Percentiles rank a stretch among this genome's conserved stretches.
Evolutionary conservation across 805 yeast genomes (phyloP).

Genomic region (Cyberlindnera euphorbiiphila): DNA sequence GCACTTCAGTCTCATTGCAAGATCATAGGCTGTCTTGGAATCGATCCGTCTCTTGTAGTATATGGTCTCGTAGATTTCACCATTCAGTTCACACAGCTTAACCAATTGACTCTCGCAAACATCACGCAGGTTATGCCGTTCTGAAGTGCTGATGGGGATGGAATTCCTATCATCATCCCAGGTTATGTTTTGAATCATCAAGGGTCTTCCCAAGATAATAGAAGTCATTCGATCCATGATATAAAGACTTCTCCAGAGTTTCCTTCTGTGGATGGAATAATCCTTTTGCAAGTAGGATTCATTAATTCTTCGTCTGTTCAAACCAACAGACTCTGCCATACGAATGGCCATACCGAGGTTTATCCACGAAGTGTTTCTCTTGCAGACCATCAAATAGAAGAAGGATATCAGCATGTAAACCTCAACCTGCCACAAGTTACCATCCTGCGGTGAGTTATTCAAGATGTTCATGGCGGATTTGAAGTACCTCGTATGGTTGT

Average conservation of each 20-base stretch:
- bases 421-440: constrained; percentile 38
- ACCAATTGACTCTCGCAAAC: constrained; percentile 30
- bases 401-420: constrained; percentile 35
- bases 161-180: constrained; percentile 33
- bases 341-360: constrained; percentile 38
- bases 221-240: constrained; percentile 33
- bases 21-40: constrained; percentile 20
- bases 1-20: constrained; percentile 23
- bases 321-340: constrained; percentile 38
- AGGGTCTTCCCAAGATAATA: constrained; percentile 34
- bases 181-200: constrained; percentile 33
- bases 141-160: constrained; percentile 22
- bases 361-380: constrained; percentile 40
- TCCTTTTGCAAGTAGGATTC: constrained; percentile 27
- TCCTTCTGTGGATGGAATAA: constrained; percentile 26
- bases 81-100: constrained; percentile 31
- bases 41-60: constrained; percentile 31
- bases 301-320: constrained; percentile 35
- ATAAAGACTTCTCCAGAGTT: constrained; percentile 31
- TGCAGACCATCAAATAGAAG: constrained; percentile 36
- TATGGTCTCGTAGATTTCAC: constrained; percentile 29
- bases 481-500: constrained; percentile 32
- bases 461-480: constrained; percentile 33
- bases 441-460: constrained; percentile 33
- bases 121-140: constrained; percentile 28